These are phyloP conservation scores for Candida morakotiae DNA, from an alignment of 805 yeast species.

Conservation along the genomic window DNA sequence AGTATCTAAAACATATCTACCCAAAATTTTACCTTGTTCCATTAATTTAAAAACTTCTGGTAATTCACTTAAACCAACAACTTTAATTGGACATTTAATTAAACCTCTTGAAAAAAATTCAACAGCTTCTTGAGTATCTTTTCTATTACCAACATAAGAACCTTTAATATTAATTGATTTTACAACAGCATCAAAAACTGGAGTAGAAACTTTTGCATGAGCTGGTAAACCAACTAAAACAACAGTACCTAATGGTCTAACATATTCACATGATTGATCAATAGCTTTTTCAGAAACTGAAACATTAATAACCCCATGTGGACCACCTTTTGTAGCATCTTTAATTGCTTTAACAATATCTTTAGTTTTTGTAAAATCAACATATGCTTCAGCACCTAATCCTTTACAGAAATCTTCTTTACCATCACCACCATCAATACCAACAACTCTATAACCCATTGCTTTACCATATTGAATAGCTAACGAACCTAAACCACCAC, in stretches of 20 bases:
- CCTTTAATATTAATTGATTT: slow-evolving; percentile 36
- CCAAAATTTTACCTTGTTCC: slow-evolving; percentile 40
- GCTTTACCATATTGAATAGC: slow-evolving; percentile 75
- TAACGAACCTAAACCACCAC: slow-evolving; percentile 76
- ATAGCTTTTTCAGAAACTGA: slow-evolving; percentile 53
- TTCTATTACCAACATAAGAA: slow-evolving; percentile 45
- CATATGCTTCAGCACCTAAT: slow-evolving; percentile 61
- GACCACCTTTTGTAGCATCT: slow-evolving; percentile 56
- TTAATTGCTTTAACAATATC: slow-evolving; percentile 44
- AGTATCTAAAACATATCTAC: slow-evolving; percentile 44
- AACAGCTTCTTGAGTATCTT: slow-evolving; percentile 42
- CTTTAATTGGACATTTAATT: slow-evolving; percentile 38
- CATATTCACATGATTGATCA: slow-evolving; percentile 40
- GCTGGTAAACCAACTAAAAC: slow-evolving; percentile 45
- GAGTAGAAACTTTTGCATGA: slow-evolving; percentile 37
- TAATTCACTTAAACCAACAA: slow-evolving; percentile 38
- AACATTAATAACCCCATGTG: slow-evolving; percentile 46
- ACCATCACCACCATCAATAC: slow-evolving; percentile 72
- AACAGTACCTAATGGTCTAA: slow-evolving; percentile 39
- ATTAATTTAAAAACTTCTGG: slow-evolving; percentile 35
- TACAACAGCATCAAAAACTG: slow-evolving; percentile 39
- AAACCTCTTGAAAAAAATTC: slow-evolving; percentile 42
- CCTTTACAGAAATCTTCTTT: slow-evolving; percentile 53
- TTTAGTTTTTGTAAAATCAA: slow-evolving; percentile 51
- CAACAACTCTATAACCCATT: slow-evolving; percentile 66